Evolutionary conservation across 768 basidiomycete species (phyloP).

Genomic region (Phaeotremella fagi): DNA sequence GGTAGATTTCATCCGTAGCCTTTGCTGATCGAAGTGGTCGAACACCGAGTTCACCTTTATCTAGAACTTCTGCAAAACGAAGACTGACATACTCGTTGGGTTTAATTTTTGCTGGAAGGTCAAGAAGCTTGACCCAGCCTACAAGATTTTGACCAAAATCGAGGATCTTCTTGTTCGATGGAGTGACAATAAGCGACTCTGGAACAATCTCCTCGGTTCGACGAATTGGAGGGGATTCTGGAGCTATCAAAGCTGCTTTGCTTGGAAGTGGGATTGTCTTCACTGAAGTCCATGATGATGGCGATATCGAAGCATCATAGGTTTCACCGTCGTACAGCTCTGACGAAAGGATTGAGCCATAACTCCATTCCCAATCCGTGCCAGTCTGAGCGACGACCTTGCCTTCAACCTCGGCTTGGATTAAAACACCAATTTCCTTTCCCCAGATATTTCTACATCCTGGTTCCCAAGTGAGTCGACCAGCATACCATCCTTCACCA

Average conservation of each 20-base stretch:
- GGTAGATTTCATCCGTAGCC: conserved; percentile 16
- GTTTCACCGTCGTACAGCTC: conserved; percentile 41
- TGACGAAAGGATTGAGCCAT: conserved; percentile 12
- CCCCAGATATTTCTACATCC: conserved; percentile 24
- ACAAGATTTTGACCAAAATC: conserved; percentile 47
- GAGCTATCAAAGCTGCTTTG: conserved; percentile 15
- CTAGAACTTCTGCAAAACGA: conserved; percentile 42
- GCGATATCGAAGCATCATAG: conserved; percentile 7
- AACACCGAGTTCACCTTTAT: conserved; percentile 40
- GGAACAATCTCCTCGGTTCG: conserved; percentile 14
- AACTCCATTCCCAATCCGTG: conserved; percentile 14
- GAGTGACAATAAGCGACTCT: conserved; percentile 33
- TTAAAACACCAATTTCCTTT: conserved; percentile 22
- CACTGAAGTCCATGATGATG: conserved; percentile 1
- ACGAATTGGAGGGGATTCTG: conserved; percentile 38
- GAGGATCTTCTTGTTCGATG: conserved; percentile 32
- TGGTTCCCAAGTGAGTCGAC: conserved; percentile 15
- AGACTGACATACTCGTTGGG: conserved; percentile 27
- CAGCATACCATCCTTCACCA: conserved; percentile 33
- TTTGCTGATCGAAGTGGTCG: conserved; percentile 37
- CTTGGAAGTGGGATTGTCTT: conserved; percentile 19
- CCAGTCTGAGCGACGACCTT: conserved; percentile 12
- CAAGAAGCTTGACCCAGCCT: conserved; percentile 31
- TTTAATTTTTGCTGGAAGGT: neutral
- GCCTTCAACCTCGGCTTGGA: conserved; percentile 29